Evolutionary conservation across 768 basidiomycete genomes (phyloP), one percentile per base, ranked within the genome.

Genomic region (Multifurca ochricompacta): DNA sequence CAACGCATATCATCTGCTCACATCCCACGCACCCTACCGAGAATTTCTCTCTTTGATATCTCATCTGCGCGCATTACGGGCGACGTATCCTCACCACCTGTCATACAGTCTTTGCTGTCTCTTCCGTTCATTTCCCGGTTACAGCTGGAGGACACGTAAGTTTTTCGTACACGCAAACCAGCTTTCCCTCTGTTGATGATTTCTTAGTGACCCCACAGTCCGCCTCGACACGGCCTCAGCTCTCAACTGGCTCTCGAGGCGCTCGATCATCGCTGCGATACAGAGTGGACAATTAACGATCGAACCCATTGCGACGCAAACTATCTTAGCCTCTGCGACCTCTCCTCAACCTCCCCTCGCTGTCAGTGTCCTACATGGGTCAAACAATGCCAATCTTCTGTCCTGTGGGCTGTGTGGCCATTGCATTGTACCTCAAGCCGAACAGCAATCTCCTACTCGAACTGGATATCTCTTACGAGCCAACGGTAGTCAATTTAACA

Each of bases 161-260:
- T 84, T 11, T 35, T n/a, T 50, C n/a, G 32, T n/a, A 31, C 23
- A 44, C n/a, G n/a, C n/a, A n/a, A n/a, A 43, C 57, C 50, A 66
- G 52, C 60, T 32, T 14, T 19, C 21, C 42, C 37, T 40, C n/a
- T 56, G 41, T 48, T 66, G 7, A 65, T 52, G 35, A 27, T 25
- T 54, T 53, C 54, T 4, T 67, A 91, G 93, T 21, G 95, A 99
- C 62, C 91, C 95, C 0, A 91, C 93, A 0, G 73, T 96, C 28
- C 84, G 96, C 8, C 77, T 99, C 16, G 96, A 98, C 65, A 73
- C 89, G n/a, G 93, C 96, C 0, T 91, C 94, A 0, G 89, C 92
- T 11, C 73, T 99, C 31, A 93, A 90, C 64, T 98, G 91, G 89
- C 75, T 98, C n/a, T 86, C 87, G 14, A 79, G 93, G 25, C 82